Evolutionary conservation across 805 yeast species (phyloP), one percentile per base, ranked within the genome.

Genomic region (Clavispora carvajalis): DNA sequence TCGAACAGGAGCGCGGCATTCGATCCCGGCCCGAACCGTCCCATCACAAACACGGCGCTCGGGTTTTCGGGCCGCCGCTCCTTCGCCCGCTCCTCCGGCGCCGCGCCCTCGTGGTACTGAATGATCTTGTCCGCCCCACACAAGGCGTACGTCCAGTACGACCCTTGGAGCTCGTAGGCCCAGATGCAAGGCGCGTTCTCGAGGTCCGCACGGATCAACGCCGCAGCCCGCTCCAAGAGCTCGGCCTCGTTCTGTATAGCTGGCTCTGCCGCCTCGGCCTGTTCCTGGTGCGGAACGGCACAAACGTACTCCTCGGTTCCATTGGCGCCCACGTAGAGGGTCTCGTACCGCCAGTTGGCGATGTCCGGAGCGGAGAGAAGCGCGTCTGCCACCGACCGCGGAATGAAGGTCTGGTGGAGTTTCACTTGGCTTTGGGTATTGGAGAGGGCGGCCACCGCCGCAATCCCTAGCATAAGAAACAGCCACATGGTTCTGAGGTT

Each of bases 81-180:
- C 18, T 51, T 59, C 0, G 61, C 57, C 15, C 52, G 43, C 7
- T 55, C 40, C 22, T 50, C 60, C 2, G 15, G 17, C 12, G 46
- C 17, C 4, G 44, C 45, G 17, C 57, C 58, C 33, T 63, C 63
- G 46, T 74, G 80, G 53, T 67, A 74, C 52, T 79, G 85, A 11
- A 67, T 59, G 28, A 79, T 54, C 34, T 67, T 64, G 42, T 66
- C 70, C 5, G 74, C 76, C 44, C 62, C 68, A 51, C 82, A 77
- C 39, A 68, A 69, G 3, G 67, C 71, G 47, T 72, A 76, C 10
- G 73, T 70, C 81, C 82, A 79, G 53, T 75, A 79, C n/a, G 70
- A 73, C 26, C 66, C 63, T 29, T 43, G 40, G 29, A 47, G 41
- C 2, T 49, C 52, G 46, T 47, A 47, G 16, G 53, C 49, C 45